phyloP scores from a whole-genome alignment of 768 basidiomycete genomes.

The Leccinum sublutescens region DNA sequence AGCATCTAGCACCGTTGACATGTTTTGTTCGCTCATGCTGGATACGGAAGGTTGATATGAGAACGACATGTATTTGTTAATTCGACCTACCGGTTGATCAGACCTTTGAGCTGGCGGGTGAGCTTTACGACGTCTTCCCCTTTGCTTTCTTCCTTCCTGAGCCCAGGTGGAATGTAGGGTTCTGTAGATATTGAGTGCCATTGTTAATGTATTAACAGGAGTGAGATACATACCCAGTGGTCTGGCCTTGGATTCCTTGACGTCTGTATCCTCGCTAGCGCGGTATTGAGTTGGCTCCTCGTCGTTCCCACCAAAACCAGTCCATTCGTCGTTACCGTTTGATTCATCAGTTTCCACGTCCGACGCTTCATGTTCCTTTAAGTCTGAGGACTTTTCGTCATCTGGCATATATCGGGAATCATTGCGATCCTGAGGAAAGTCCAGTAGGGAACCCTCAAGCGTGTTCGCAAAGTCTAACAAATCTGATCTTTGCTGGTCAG shows the following conservation, averaged over 20 bases:
- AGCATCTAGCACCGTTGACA: slow-evolving; percentile 66
- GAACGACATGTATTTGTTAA: neutral
- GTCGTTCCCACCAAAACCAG: too few species aligned
- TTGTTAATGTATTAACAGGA: neutral
- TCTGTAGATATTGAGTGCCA: slow-evolving; percentile 26
- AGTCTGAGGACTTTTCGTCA: too few species aligned
- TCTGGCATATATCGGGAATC: too few species aligned
- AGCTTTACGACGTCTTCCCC: too few species aligned
- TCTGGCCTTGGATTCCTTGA: slow-evolving; percentile 3
- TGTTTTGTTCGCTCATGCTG: slow-evolving; percentile 91
- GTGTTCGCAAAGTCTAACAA: too few species aligned
- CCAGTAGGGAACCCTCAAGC: too few species aligned
- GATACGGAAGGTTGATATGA: neutral
- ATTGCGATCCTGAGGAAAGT: too few species aligned
- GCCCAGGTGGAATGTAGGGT: slow-evolving; percentile 81
- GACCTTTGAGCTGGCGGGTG: slow-evolving; percentile 86
- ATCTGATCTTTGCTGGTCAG: too few species aligned
- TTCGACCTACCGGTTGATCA: slow-evolving; percentile 71
- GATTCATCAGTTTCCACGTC: too few species aligned
- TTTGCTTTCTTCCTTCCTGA: slow-evolving; percentile 48
- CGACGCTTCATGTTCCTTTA: too few species aligned
- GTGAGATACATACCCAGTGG: slow-evolving; percentile 13
- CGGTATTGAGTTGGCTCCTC: too few species aligned
- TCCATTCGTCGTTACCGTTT: too few species aligned
- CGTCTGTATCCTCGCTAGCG: neutral